These are phyloP conservation scores for Beauveria pseudobassiana DNA, from an alignment of 2,329 filamentous ascomycete species.

Conservation along the genomic window DNA sequence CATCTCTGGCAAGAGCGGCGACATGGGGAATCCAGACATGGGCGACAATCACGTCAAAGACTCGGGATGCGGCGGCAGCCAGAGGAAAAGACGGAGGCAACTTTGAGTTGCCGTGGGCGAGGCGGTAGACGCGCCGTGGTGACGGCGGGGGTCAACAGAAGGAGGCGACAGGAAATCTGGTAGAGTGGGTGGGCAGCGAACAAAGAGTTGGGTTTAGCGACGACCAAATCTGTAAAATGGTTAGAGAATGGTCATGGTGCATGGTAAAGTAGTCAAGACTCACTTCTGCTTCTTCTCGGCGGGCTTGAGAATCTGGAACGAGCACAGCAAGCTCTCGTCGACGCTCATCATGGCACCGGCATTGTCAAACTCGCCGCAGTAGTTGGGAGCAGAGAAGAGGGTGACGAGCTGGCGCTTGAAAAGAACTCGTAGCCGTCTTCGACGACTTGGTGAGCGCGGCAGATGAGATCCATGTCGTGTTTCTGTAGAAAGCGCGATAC, in stretches of 20 bases:
- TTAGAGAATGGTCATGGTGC: constrained; percentile 42
- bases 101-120: neutral
- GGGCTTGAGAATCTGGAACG: constrained; percentile 99
- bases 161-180: neutral
- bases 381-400: constrained; percentile 96
- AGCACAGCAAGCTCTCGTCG: constrained; percentile 95
- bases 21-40: constrained; percentile 4
- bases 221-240: constrained; percentile 83
- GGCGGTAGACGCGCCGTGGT: neutral
- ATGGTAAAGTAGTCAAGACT: constrained; percentile 43
- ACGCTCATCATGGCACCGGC: constrained; percentile 99
- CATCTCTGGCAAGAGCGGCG: neutral
- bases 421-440: constrained; percentile 99
- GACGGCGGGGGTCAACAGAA: neutral
- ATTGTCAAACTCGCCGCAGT: constrained; percentile 99
- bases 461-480: constrained; percentile 99
- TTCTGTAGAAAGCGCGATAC: constrained; percentile 97
- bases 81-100: constrained; percentile 1
- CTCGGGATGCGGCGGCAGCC: neutral
- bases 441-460: constrained; percentile 95
- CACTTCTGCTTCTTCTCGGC: constrained; percentile 99
- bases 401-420: constrained; percentile 95
- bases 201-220: constrained; percentile 53
- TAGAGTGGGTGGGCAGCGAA: neutral
- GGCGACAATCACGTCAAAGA: constrained; percentile 7